Percentiles rank a stretch among this genome's conserved stretches.
These are phyloP conservation scores for Tuber aestivum DNA, from an alignment of 495 filamentous ascomycete species.

Conservation along the genomic window DNA sequence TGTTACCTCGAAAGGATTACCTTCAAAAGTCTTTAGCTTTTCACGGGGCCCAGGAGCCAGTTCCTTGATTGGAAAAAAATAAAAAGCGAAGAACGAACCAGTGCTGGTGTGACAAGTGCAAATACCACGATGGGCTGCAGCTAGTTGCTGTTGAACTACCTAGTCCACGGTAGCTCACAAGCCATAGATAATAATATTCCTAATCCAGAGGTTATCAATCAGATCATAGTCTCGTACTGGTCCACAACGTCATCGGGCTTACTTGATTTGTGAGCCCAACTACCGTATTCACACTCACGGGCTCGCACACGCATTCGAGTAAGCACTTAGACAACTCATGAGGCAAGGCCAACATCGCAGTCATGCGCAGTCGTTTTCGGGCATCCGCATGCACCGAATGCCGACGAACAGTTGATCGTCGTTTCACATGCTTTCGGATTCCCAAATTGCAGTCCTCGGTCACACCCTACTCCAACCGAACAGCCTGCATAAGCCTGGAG, in stretches of 20 bases:
- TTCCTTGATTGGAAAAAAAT: background rate
- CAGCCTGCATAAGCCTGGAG: background rate
- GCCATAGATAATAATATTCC: background rate
- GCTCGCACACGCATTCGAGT: background rate
- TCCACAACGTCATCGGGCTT: background rate
- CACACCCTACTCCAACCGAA: background rate
- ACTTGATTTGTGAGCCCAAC: background rate
- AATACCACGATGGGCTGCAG: background rate
- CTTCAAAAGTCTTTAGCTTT: background rate
- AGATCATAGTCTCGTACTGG: background rate
- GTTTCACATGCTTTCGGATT: background rate
- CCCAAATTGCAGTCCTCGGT: background rate
- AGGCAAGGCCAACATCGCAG: background rate
- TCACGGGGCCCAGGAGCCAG: background rate
- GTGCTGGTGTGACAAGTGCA: background rate
- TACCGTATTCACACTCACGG: background rate
- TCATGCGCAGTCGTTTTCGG: background rate
- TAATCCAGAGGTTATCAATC: background rate
- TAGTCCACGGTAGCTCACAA: background rate
- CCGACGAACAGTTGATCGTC: background rate
- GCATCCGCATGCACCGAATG: background rate
- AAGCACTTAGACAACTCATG: constrained; percentile 1
- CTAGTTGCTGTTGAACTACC: background rate
- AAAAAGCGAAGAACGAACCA: background rate
- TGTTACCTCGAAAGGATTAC: background rate